phyloP scores from a whole-genome alignment of 139 green algal genomes.

The Astrephomene gubernaculifera region DNA sequence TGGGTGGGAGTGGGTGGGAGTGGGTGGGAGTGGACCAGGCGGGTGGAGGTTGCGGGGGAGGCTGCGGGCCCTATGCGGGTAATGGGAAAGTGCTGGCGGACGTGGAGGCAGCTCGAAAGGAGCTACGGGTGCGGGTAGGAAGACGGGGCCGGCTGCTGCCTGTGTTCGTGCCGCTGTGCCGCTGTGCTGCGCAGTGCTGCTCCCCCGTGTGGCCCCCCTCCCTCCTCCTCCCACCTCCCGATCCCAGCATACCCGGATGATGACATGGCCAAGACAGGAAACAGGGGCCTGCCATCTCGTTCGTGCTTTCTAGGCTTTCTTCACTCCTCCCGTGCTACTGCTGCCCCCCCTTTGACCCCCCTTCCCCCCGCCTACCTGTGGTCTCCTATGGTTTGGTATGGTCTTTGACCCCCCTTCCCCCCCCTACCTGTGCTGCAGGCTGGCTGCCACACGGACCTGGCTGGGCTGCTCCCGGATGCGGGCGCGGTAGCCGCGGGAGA shows the following conservation, averaged over 20 bases:
- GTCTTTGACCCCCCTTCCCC: background rate
- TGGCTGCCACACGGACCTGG: slow-evolving; percentile 34
- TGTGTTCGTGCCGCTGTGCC: background rate
- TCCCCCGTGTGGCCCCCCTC: too few relatives aligned
- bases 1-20: background rate
- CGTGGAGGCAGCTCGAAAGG: too few relatives aligned
- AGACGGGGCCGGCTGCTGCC: background rate
- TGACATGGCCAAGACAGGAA: background rate
- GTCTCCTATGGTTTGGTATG: background rate
- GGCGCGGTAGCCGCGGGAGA: slow-evolving; percentile 18
- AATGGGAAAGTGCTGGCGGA: too few relatives aligned
- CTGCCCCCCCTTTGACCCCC: background rate
- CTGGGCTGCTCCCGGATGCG: slow-evolving; percentile 40
- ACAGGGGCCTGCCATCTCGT: too few relatives aligned
- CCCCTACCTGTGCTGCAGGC: slow-evolving; percentile 49
- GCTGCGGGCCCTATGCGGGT: too few relatives aligned
- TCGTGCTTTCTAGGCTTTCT: background rate
- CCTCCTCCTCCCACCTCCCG: too few relatives aligned
- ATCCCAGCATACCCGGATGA: slow-evolving; percentile 17
- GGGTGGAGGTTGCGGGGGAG: background rate
- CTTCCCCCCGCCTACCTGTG: background rate
- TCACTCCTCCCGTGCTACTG: background rate
- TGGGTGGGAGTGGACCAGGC: background rate
- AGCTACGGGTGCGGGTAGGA: background rate
- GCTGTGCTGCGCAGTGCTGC: too few relatives aligned